Evolutionary conservation across 441 rosid genomes (phyloP).

Genomic region (Adansonia grandidieri): DNA sequence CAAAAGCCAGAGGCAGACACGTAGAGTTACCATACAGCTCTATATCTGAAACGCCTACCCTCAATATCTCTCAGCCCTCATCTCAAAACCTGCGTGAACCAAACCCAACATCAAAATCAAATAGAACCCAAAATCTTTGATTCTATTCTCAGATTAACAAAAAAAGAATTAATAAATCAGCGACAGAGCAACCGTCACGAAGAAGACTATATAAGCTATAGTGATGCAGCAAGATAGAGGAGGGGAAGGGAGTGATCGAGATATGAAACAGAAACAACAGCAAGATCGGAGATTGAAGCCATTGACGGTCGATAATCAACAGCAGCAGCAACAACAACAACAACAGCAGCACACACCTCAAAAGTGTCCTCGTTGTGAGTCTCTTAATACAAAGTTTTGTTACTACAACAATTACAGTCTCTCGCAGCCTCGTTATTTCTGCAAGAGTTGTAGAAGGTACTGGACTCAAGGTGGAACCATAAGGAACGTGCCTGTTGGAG

Average conservation of each 20-base stretch:
- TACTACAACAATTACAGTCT: conserved; percentile 79
- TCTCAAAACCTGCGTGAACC: conserved; percentile 34
- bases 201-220: not conserved
- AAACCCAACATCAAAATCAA: not conserved
- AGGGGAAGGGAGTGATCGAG: conserved; percentile 21
- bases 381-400: conserved; percentile 73
- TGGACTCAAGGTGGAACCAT: conserved; percentile 89
- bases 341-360: conserved; percentile 43
- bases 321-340: conserved; percentile 33
- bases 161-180: not conserved
- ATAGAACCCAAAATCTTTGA: conserved; percentile 2
- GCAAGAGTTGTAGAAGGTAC: conserved; percentile 77
- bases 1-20: not conserved
- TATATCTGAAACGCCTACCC: conserved; percentile 28
- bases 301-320: conserved; percentile 30
- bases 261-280: conserved; percentile 37
- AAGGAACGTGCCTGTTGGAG: conserved; percentile 77
- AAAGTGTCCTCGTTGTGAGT: conserved; percentile 74
- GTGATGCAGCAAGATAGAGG: conserved; percentile 35
- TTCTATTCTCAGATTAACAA: not conserved
- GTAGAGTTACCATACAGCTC: conserved; percentile 28
- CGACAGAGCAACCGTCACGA: not conserved
- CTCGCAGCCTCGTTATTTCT: conserved; percentile 79
- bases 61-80: not conserved
- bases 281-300: conserved; percentile 37